These are phyloP conservation scores for Moricandia moricandioides DNA, from an alignment of 345 rosid species.

Conservation along the genomic window DNA sequence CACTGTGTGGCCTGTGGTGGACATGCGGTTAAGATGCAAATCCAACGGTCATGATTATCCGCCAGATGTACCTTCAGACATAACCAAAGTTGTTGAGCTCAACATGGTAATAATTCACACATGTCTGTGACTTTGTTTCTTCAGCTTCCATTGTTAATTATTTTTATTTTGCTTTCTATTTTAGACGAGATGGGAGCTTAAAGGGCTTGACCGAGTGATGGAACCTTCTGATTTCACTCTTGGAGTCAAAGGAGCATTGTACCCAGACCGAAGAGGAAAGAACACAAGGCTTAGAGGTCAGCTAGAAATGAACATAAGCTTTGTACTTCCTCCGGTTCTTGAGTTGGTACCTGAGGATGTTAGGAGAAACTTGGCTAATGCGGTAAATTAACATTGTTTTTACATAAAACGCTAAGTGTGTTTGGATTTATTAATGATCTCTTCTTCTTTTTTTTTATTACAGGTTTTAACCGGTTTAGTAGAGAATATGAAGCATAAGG, in stretches of 20 bases:
- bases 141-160: background rate
- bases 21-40: slow-evolving; percentile 74
- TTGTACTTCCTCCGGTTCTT: slow-evolving; percentile 71
- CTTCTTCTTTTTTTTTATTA: no score
- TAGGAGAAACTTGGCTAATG: slow-evolving; percentile 53
- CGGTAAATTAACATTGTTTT: slow-evolving; percentile 20
- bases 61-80: slow-evolving; percentile 50
- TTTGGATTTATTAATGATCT: no score
- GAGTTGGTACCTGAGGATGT: slow-evolving; percentile 69
- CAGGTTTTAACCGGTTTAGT: slow-evolving; percentile 62
- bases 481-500: slow-evolving; percentile 81
- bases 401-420: no score
- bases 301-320: slow-evolving; percentile 69
- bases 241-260: slow-evolving; percentile 64
- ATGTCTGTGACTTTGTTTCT: background rate
- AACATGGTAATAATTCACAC: slow-evolving; percentile 50
- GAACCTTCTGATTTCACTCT: slow-evolving; percentile 67
- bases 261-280: slow-evolving; percentile 50
- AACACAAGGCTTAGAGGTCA: slow-evolving; percentile 69
- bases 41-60: slow-evolving; percentile 71
- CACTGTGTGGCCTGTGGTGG: slow-evolving; percentile 76
- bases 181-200: slow-evolving; percentile 74
- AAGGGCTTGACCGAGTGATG: slow-evolving; percentile 58
- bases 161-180: no score
- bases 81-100: slow-evolving; percentile 71